Percentiles rank a stretch among this genome's conserved stretches.
Evolutionary conservation across 106 monocot species (phyloP).

Genomic region (Dioscorea zingiberensis): DNA sequence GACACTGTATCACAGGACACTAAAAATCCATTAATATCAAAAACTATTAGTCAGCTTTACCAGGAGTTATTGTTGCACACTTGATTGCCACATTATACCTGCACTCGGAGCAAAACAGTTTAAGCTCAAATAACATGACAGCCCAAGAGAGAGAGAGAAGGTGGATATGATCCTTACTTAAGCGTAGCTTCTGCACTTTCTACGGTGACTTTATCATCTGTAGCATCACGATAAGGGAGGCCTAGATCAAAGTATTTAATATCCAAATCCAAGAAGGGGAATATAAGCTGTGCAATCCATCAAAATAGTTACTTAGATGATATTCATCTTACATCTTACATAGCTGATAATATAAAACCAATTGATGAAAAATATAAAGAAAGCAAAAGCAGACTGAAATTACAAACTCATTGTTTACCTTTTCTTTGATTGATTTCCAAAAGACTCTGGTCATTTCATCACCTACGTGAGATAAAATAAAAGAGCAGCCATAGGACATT

Average conservation of each 20-base stretch:
- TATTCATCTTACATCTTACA: background rate
- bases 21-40: no score
- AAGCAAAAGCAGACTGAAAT: background rate
- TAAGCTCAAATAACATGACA: no score
- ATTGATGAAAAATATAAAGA: background rate
- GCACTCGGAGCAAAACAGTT: constrained; percentile 5
- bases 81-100: constrained; percentile 94
- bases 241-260: constrained; percentile 95
- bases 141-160: background rate
- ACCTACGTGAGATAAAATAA: constrained; percentile 31
- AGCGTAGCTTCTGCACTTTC: constrained; percentile 96
- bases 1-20: no score
- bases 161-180: constrained; percentile 39
- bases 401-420: constrained; percentile 27
- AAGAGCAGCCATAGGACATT: no score
- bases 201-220: constrained; percentile 81
- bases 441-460: constrained; percentile 96
- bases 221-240: constrained; percentile 80
- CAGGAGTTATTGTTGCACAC: constrained; percentile 96
- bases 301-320: background rate
- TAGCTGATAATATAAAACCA: no score
- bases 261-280: constrained; percentile 92
- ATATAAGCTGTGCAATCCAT: constrained; percentile 68
- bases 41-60: constrained; percentile 17
- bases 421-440: constrained; percentile 94